Percentiles rank a stretch among this genome's conserved stretches.
phyloP scores from a whole-genome alignment of 2,329 filamentous ascomycete genomes.

The Stachybotrys elegans region DNA sequence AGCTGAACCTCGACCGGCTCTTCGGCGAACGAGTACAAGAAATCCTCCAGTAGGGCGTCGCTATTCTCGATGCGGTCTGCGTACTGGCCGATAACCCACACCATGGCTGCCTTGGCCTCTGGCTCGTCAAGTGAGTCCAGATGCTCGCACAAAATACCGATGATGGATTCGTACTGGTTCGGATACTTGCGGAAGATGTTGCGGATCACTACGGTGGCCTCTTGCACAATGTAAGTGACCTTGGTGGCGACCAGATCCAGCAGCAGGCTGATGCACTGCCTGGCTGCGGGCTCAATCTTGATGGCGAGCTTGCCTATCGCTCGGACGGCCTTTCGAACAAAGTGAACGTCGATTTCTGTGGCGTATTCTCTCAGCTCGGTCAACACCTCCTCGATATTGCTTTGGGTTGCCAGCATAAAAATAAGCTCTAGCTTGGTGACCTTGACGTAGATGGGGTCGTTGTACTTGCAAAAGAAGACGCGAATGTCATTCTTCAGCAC shows the following conservation, averaged over 20 bases:
- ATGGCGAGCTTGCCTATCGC: slow-evolving; percentile 98
- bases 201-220: slow-evolving; percentile 95
- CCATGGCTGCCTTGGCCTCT: slow-evolving; percentile 96
- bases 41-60: slow-evolving; percentile 89
- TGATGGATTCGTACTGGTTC: slow-evolving; percentile 97
- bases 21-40: slow-evolving; percentile 87
- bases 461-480: slow-evolving; percentile 99
- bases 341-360: slow-evolving; percentile 97
- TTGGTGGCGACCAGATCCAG: slow-evolving; percentile 96
- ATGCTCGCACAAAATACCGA: slow-evolving; percentile 90
- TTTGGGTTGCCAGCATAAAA: slow-evolving; percentile 95
- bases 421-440: slow-evolving; percentile 98
- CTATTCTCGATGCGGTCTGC: slow-evolving; percentile 97
- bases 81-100: slow-evolving; percentile 99
- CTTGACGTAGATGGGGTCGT: slow-evolving; percentile 98
- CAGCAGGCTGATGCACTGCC: slow-evolving; percentile 85
- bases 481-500: slow-evolving; percentile 94
- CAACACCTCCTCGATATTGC: slow-evolving; percentile 91
- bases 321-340: slow-evolving; percentile 93
- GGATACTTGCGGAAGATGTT: slow-evolving; percentile 99
- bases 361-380: slow-evolving; percentile 95
- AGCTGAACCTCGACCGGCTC: slow-evolving; percentile 95
- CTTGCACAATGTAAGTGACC: slow-evolving; percentile 96
- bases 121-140: slow-evolving; percentile 95
- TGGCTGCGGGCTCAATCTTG: slow-evolving; percentile 93